Conservation (phyloP, 2,329 filamentous ascomycete species). For the Colletotrichum viniferum region DNA sequence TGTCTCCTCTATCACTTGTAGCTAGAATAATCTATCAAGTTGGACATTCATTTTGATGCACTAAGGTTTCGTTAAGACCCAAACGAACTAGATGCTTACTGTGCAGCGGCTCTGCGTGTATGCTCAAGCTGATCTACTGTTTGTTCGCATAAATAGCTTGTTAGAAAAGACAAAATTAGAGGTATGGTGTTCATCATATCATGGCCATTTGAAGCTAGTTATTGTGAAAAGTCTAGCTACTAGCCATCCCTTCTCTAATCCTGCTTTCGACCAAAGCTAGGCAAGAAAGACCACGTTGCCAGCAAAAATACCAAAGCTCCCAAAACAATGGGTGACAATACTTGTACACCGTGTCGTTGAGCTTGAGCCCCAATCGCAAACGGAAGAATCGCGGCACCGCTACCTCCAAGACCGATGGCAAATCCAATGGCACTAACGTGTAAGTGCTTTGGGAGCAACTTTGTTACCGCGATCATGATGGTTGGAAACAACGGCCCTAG, state of each 20-base stretch:
- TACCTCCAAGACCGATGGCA: constrained; percentile 74
- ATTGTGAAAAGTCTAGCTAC: too few relatives aligned
- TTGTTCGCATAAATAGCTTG: not conserved
- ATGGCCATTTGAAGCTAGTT: not conserved
- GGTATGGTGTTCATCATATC: not conserved
- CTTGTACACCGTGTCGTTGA: constrained; percentile 55
- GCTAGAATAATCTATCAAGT: not conserved
- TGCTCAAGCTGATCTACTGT: not conserved
- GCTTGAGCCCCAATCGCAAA: constrained; percentile 71
- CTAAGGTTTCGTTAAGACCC: fast-evolving
- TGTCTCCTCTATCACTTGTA: not conserved
- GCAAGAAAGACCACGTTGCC: constrained; percentile 49
- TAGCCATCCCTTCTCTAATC: too few relatives aligned
- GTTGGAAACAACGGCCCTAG: constrained; percentile 80
- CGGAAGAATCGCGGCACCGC: constrained; percentile 69
- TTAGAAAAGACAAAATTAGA: not conserved
- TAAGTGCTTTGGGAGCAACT: constrained; percentile 68
- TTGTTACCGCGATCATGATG: constrained; percentile 72
- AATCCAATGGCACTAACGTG: constrained; percentile 83
- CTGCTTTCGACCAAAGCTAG: constrained; percentile 42
- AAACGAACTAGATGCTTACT: not conserved
- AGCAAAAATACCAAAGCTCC: constrained; percentile 48
- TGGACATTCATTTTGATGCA: not conserved
- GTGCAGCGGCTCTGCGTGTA: not conserved
- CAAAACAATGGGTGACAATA: constrained; percentile 60